Evolutionary conservation across 148 eudicot species (phyloP), one percentile per base, ranked within the genome.

Genomic region (Nyssa sinensis): DNA sequence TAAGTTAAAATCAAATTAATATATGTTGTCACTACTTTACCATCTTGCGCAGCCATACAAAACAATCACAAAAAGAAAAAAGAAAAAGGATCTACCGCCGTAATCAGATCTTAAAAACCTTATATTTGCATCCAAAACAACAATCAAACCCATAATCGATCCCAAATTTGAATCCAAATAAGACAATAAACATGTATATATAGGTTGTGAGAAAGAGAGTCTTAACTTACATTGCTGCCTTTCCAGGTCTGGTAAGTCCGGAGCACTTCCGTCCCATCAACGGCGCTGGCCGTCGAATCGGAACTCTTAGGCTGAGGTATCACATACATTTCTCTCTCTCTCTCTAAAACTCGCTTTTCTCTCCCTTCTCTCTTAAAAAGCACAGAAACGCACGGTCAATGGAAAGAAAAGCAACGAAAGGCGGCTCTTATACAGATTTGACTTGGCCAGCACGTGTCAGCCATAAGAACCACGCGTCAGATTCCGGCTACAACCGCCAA

Each of bases 171-270:
- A 25, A n/a, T 61, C 58, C 28, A 30, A 17, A 28, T 3, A 72
- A 28, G 16, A 39, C 57, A 13, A n/a, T 31, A 39, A 1, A n/a
- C 3, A 31, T 2, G 21, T 5, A 34, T 25, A 7, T 5, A 33
- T 17, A 34, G 31, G 19, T 7, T n/a, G 16, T 19, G 16, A 25
- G 3, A 33, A 10, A 33, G 17, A 53, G 49, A 31, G 30, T 12
- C 8, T 11, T 14, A 29, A 74, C 75, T 82, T 68, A 83, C 88
- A 64, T 85, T 85, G 74, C 80, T 82, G 74, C 84, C 88, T 69
- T 82, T 78, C 88, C 88, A 85, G 39, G 75, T 74, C 81, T 77
- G 75, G 67, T 85, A 79, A 67, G 75, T 66, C 33, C 85, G 75
- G 34, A 80, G 32, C 61, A 24, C 30, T 28, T 34, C 77, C 66